A percentile compares a stretch with the other conserved stretches of the same genome.
Evolutionary conservation across 805 yeast genomes (phyloP).

Genomic region (Candida glaebosa): DNA sequence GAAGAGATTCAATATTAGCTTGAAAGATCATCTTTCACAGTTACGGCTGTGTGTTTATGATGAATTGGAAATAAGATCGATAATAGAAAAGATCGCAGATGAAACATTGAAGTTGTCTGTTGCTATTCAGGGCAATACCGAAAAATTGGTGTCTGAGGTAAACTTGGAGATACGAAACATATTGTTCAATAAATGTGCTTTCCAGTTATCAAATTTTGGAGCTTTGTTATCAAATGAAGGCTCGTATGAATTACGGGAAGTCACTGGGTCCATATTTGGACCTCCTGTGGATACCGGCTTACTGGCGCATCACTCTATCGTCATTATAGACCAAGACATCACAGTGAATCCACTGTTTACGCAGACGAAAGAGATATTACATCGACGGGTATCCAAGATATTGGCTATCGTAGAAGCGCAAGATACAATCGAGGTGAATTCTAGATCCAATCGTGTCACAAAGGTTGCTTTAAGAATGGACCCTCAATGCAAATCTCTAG

Average conservation of each 20-base stretch:
- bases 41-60: slow-evolving; percentile 17
- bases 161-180: slow-evolving; percentile 21
- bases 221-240: not conserved
- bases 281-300: not conserved
- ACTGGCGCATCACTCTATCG: slow-evolving; percentile 26
- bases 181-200: slow-evolving; percentile 17
- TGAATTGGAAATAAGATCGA: slow-evolving; percentile 7
- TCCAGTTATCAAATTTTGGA: not conserved
- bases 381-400: slow-evolving; percentile 15
- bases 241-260: slow-evolving; percentile 5
- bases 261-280: slow-evolving; percentile 5
- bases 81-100: slow-evolving; percentile 13
- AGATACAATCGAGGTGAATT: slow-evolving; percentile 3
- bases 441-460: not conserved
- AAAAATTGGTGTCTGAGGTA: slow-evolving; percentile 17
- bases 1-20: slow-evolving; percentile 13
- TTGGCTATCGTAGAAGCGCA: slow-evolving; percentile 19
- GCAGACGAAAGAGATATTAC: slow-evolving; percentile 27
- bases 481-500: not conserved
- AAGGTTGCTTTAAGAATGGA: not conserved
- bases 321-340: slow-evolving; percentile 35
- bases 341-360: slow-evolving; percentile 40
- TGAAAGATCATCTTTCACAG: slow-evolving; percentile 12
- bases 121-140: slow-evolving; percentile 15
- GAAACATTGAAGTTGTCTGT: slow-evolving; percentile 14